Base-by-base conservation (phyloP, 83 land plant species). In the Isoetes engelmannii region DNA sequence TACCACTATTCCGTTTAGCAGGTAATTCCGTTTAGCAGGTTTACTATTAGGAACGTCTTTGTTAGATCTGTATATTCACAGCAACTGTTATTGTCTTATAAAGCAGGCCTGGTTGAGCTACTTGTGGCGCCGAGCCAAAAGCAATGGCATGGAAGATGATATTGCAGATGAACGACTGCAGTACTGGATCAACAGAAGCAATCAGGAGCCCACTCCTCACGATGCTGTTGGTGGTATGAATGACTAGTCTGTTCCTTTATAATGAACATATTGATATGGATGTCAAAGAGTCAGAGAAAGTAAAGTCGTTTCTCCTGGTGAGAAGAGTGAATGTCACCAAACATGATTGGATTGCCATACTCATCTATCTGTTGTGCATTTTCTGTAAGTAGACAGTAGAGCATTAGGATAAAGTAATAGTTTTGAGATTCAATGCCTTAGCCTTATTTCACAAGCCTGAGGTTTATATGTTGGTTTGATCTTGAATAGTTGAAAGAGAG, bases 81-180 rank as follows among this genome's bases (percentile, higher is more conserved):
- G 13, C 13, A 12, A 15, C 55, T 0, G 13, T 12, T 17, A 12
- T 51, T 51, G 1, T 51, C 15, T 51, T 51, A 51, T 51, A 51
- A 28, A 28, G 2, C 77, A 86, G 91, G 92, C 96, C 47, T 90
- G 96, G 96, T 78, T 90, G 45, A 74, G 80, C 28, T 90, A 90
- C 63, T 90, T 85, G 69, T 90, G 96, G 96, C 85, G 87, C 71
- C 85, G 92, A 74, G 96, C 92, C 6, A 90, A 87, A 73, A 80
- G 15, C 10, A 84, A 85, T 79, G 80, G 79, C 37, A 87, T 85
- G 12, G 96, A 89, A 68, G 89, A 83, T 48, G 92, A 90, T 69
- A 80, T 85, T 61, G 92, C 92, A 13, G 92, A 87, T 57, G 96
- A 90, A 63, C 69, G 92, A 47, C 78, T 87, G 21, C 82, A 83